A percentile compares a stretch with the other conserved stretches of the same genome.
phyloP scores from a whole-genome alignment of 352 stramenopile genomes.

The Saprolegnia diclina region DNA sequence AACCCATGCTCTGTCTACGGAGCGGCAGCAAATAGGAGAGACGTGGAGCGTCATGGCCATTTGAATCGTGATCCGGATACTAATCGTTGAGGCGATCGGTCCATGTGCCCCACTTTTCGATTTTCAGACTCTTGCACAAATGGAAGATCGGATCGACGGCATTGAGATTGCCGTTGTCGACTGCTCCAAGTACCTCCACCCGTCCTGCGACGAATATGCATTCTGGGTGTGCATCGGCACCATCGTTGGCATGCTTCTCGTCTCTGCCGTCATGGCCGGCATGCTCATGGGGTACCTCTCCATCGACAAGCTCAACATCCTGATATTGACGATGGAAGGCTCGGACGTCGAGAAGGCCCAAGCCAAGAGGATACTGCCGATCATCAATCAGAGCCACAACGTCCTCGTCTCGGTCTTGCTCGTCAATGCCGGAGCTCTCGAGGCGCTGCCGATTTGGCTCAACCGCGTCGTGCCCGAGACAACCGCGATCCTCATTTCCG shows the following conservation, averaged over 20 bases:
- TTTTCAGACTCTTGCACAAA: background rate
- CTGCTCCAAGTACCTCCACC: conserved; percentile 6
- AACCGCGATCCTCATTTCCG: conserved; percentile 72
- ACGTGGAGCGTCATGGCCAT: no score
- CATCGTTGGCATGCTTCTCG: conserved; percentile 21
- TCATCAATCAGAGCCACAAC: conserved; percentile 64
- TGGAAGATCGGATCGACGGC: background rate
- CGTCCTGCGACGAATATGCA: background rate
- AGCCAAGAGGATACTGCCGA: conserved; percentile 44
- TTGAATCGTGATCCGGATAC: no score
- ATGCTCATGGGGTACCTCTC: conserved; percentile 28
- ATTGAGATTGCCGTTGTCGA: background rate
- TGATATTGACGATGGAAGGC: conserved; percentile 29
- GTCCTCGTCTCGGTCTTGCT: conserved; percentile 79
- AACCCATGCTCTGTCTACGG: no score
- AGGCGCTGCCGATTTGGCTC: conserved; percentile 74
- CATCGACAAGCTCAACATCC: conserved; percentile 25
- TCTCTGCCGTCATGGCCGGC: conserved; percentile 19
- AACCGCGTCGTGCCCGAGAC: conserved; percentile 44
- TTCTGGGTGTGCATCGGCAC: conserved; percentile 16
- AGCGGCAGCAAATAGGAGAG: no score
- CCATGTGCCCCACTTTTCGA: no score
- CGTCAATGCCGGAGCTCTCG: conserved; percentile 71
- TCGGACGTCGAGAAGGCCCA: conserved; percentile 38
- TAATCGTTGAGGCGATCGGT: no score